Evolutionary conservation across 2,329 filamentous ascomycete genomes (phyloP), one percentile per base, ranked within the genome.

Genomic region (Raffaelea arxii): DNA sequence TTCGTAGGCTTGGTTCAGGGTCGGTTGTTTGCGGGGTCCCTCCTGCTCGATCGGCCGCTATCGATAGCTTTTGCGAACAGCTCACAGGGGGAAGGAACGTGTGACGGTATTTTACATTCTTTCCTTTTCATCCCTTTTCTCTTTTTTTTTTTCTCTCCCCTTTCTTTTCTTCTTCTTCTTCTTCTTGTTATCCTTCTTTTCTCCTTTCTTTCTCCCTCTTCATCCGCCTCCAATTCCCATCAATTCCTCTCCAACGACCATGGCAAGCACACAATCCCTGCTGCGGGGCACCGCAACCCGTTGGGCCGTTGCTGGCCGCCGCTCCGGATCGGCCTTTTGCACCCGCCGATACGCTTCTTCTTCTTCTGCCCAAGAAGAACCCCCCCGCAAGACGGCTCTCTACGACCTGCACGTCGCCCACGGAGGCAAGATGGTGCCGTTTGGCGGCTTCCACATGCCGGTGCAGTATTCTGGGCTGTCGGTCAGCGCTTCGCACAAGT

Each of bases 371-470:
- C 14, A 12, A 6, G 46, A 39, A 5, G 27, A 27, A 14, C 11
- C 48, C 21, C 58, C 62, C 27, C 51, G 51, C 24, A 61, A 61
- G 51, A 65, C 63, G 7, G 56, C 60, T 37, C 62, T 65, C 49
- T 62, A 65, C 52, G 55, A 62, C 54, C 56, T 65, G 7, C 62
- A 65, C 56, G 46, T 90, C 51, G 74, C 78, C 49, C 72, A 86
- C 60, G 87, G 87, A 55, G 92, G 77, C 55, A 96, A 94, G 69
- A 92, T 97, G 80, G 91, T 96, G 43, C 86, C 88, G n/a, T 98
- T 96, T 66, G 91, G 86, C 53, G 89, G 88, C 55, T 95, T 83
- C 69, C 74, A 78, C 56, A 96, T 98, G 88, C 92, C 92, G 7
- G 81, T 98, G 39, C 85, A 92, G 65, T 98, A 97, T 70, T 67